A percentile compares a stretch with the other conserved stretches of the same genome.
Evolutionary conservation across 2,329 filamentous ascomycete genomes (phyloP).

Genomic region (Orbilia brochopaga): DNA sequence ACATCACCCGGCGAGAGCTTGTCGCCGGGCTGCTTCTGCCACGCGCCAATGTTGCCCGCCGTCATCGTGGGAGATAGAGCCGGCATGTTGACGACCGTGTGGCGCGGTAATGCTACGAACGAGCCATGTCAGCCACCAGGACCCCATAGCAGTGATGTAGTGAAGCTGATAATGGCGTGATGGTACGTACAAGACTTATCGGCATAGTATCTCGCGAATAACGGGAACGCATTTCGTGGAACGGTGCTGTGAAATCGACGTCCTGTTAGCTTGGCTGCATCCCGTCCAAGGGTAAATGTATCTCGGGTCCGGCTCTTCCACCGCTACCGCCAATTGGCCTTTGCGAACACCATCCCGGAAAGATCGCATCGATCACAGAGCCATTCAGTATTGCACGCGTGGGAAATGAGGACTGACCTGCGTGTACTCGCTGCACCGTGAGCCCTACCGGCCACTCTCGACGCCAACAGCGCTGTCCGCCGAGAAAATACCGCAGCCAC

Average conservation of each 20-base stretch:
- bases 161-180: no score
- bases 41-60: conserved; percentile 90
- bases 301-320: background rate
- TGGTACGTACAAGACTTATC: conserved; percentile 41
- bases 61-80: conserved; percentile 98
- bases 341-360: background rate
- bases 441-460: conserved; percentile 32
- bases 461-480: conserved; percentile 45
- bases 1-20: conserved; percentile 87
- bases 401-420: conserved; percentile 17
- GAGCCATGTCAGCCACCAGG: conserved; percentile 19
- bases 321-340: background rate
- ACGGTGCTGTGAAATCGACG: conserved; percentile 14
- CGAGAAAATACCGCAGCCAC: conserved; percentile 48
- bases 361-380: background rate
- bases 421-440: conserved; percentile 32
- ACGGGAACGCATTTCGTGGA: conserved; percentile 27
- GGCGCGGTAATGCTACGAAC: conserved; percentile 81
- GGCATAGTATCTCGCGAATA: conserved; percentile 48
- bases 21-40: conserved; percentile 98
- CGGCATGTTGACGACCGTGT: conserved; percentile 96
- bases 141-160: no score
- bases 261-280: conserved; percentile 29
- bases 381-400: background rate
- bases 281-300: background rate